Conservation (phyloP, 495 filamentous ascomycete species). For the Xylaria palmicola region DNA sequence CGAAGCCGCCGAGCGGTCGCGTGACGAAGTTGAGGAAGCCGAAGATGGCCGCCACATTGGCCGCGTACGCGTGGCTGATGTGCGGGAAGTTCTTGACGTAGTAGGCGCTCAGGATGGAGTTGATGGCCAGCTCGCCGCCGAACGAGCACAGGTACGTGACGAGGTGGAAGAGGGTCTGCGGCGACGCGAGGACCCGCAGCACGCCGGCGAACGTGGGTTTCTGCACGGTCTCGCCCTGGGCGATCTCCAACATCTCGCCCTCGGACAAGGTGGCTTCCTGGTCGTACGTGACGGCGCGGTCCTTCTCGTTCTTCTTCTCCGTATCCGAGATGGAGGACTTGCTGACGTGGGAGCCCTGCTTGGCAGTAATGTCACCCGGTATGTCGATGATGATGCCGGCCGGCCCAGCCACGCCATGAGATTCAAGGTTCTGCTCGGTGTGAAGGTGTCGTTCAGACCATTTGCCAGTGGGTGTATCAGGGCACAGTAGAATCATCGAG, state of each 20-base stretch:
- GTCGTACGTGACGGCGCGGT: constrained; percentile 35
- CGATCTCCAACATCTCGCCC: constrained; percentile 56
- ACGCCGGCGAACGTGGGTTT: constrained; percentile 64
- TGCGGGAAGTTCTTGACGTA: constrained; percentile 73
- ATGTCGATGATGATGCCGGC: constrained; percentile 44
- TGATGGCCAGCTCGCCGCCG: constrained; percentile 81
- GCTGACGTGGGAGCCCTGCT: constrained; percentile 31
- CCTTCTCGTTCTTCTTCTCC: constrained; percentile 40
- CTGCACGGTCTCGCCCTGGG: constrained; percentile 62
- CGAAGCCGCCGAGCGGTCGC: constrained; percentile 70
- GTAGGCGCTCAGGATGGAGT: constrained; percentile 77
- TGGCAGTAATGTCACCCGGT: constrained; percentile 58
- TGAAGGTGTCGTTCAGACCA: constrained; percentile 70
- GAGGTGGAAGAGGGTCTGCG: constrained; percentile 65
- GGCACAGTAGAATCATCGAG: constrained; percentile 67
- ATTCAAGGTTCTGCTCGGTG: constrained; percentile 43
- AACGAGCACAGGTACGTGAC: constrained; percentile 83
- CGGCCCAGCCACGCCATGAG: constrained; percentile 34
- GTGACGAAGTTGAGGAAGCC: constrained; percentile 80
- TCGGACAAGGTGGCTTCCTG: constrained; percentile 54
- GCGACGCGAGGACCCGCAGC: constrained; percentile 57
- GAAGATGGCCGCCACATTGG: constrained; percentile 86
- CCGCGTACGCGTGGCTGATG: constrained; percentile 69
- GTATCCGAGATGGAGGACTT: constrained; percentile 32
- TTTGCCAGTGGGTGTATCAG: constrained; percentile 82